Conservation (phyloP, 2,329 filamentous ascomycete genomes). For the Aspergillus tubingensis region DNA sequence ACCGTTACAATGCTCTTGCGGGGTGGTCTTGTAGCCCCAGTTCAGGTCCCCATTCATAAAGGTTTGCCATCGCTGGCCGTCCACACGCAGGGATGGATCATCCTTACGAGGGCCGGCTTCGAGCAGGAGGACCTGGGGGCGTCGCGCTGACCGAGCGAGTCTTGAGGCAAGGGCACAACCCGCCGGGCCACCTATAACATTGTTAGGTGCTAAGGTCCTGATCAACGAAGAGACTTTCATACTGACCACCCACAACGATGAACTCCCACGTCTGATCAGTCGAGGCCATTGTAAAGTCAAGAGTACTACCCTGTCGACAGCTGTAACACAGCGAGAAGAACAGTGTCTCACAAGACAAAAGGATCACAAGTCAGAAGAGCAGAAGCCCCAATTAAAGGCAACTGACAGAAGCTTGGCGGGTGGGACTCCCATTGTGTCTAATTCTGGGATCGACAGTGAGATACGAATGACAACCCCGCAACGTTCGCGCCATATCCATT, state of each 20-base stretch:
- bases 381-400: background rate
- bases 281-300: background rate
- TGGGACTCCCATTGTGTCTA: background rate
- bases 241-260: slow-evolving; percentile 9
- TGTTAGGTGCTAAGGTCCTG: background rate
- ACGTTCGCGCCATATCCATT: background rate
- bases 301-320: no score
- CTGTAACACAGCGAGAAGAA: no score
- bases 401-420: background rate
- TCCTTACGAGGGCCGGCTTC: slow-evolving; percentile 60
- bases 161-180: slow-evolving; percentile 58
- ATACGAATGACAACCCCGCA: background rate
- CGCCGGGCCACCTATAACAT: slow-evolving; percentile 57
- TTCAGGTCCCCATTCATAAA: slow-evolving; percentile 54
- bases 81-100: slow-evolving; percentile 50
- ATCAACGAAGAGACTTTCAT: background rate
- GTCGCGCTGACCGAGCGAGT: slow-evolving; percentile 51
- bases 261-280: slow-evolving; percentile 8
- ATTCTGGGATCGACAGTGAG: background rate
- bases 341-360: no score
- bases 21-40: slow-evolving; percentile 55
- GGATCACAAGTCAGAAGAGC: no score
- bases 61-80: slow-evolving; percentile 59
- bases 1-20: slow-evolving; percentile 48
- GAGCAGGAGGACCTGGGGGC: slow-evolving; percentile 59